A percentile compares a stretch with the other conserved stretches of the same genome.
Evolutionary conservation across 1,139 yeast species (phyloP).

Genomic region (Hemisphaericaspora subhashii): DNA sequence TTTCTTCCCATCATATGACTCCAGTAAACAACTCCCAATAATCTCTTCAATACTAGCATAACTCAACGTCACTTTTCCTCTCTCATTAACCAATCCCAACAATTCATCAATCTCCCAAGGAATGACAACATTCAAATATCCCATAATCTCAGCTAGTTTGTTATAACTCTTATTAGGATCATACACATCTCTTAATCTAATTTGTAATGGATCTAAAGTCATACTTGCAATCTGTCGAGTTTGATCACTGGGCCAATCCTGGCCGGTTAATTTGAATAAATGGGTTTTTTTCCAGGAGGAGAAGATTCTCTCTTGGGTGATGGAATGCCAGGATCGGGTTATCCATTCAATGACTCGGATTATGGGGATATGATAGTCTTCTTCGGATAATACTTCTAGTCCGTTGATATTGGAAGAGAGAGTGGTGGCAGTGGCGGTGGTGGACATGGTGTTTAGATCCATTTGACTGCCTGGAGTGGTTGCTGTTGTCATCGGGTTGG

Average conservation of each 20-base stretch:
- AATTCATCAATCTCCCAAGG: slow-evolving; percentile 62
- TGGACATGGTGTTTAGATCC: no score
- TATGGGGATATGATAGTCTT: slow-evolving; percentile 48
- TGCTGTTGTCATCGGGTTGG: background rate
- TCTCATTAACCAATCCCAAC: slow-evolving; percentile 57
- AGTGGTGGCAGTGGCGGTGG: no score
- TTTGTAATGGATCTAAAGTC: slow-evolving; percentile 6
- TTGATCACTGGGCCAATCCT: slow-evolving; percentile 17
- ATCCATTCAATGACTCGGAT: slow-evolving; percentile 60
- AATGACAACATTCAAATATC: slow-evolving; percentile 45
- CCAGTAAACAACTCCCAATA: slow-evolving; percentile 61
- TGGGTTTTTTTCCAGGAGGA: slow-evolving; percentile 53
- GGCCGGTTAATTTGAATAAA: slow-evolving; percentile 16
- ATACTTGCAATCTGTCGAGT: slow-evolving; percentile 9
- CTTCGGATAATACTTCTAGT: slow-evolving; percentile 32
- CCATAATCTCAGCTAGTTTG: slow-evolving; percentile 44
- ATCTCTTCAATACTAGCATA: slow-evolving; percentile 65
- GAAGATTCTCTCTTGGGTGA: slow-evolving; percentile 46
- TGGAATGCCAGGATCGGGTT: slow-evolving; percentile 54
- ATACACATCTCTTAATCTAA: slow-evolving; percentile 16
- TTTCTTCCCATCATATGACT: slow-evolving; percentile 21
- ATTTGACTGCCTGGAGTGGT: no score
- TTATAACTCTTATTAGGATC: slow-evolving; percentile 29
- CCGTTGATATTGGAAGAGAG: slow-evolving; percentile 3
- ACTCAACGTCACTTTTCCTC: slow-evolving; percentile 52